Evolutionary conservation across 2,329 filamentous ascomycete genomes (phyloP), one percentile per base, ranked within the genome.

Genomic region (Fusarium drepaniforme): DNA sequence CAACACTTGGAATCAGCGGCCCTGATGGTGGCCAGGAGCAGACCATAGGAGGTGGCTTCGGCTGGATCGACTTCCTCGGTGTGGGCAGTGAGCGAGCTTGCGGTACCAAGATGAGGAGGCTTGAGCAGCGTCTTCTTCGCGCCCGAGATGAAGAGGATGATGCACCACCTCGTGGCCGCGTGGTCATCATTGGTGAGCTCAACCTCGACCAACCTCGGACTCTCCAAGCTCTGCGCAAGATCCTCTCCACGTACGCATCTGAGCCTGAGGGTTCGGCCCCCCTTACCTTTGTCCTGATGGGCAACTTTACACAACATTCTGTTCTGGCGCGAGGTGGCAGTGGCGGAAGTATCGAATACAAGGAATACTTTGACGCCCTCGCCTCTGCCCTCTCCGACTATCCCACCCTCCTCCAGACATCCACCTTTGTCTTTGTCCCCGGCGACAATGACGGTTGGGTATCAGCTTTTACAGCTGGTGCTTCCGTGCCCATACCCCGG

Each of bases 371-470:
- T 82, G 95, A 99, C 84, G 91, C 92, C 11, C 89, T 99, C 15
- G 96, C 97, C 4, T 91, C 92, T 3, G 89, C 94, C 1, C 88
- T 99, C 8, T 88, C 94, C 9, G 95, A 98, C 76, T 98, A 95
- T 80, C 94, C 95, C 4, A 88, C 90, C 1, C 88, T 99, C 16
- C 89, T 98, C 51, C 92, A 93, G 67, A 89, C 90, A 30, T 93
- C 94, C 7, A 96, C 94, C 0, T 98, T 98, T 81, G 87, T 98
- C 37, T 98, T 99, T 80, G 93, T 98, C 0, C 97, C 97, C 0
- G 97, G 97, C 35, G 96, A 98, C 84, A 97, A 98, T 81, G 97
- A 99, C 82, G 96, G 94, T n/a, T 99, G 97, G 97, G 91, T 93
- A 7, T 97, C 95, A 1, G 90, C 95, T 3, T 98, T 97, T 81